Evolutionary conservation across 2,329 filamentous ascomycete genomes (phyloP).

Genomic region (Zasmidium cellare): DNA sequence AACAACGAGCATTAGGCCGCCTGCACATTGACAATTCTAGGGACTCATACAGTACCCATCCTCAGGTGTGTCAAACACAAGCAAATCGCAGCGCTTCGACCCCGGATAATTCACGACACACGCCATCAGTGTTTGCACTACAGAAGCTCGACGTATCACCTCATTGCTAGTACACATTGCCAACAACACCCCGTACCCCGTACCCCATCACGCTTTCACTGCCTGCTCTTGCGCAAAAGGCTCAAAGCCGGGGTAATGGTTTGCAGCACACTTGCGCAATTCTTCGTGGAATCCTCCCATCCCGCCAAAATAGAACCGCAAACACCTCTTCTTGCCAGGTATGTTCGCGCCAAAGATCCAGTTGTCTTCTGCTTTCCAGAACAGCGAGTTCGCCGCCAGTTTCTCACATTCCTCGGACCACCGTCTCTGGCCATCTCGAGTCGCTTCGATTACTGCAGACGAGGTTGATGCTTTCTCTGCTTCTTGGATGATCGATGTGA

Average conservation of each 20-base stretch:
- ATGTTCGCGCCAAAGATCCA: conserved; percentile 36
- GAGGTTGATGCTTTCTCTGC: conserved; percentile 18
- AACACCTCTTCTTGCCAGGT: conserved; percentile 27
- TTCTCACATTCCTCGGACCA: conserved; percentile 30
- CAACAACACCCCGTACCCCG: too few species aligned
- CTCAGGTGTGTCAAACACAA: too few species aligned
- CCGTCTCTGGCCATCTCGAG: conserved; percentile 28
- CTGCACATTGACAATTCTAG: too few species aligned
- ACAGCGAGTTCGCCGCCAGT: conserved; percentile 27
- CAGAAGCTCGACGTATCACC: neutral
- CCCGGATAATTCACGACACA: too few species aligned
- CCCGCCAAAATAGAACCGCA: conserved; percentile 29
- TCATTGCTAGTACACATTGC: neutral
- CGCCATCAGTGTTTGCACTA: neutral
- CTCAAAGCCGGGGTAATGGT: conserved; percentile 24
- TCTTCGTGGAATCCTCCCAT: conserved; percentile 25
- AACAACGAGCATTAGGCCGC: neutral
- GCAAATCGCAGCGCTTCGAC: too few species aligned
- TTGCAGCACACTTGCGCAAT: conserved; percentile 17
- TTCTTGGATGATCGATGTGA: conserved; percentile 22
- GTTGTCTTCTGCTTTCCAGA: conserved; percentile 26
- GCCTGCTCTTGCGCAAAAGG: conserved; percentile 12
- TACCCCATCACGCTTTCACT: neutral
- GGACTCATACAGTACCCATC: too few species aligned
- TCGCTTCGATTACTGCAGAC: conserved; percentile 28